Percentiles rank a stretch among this genome's conserved stretches.
phyloP scores from a whole-genome alignment of 257 asterid genomes.

The Salvia splendens region DNA sequence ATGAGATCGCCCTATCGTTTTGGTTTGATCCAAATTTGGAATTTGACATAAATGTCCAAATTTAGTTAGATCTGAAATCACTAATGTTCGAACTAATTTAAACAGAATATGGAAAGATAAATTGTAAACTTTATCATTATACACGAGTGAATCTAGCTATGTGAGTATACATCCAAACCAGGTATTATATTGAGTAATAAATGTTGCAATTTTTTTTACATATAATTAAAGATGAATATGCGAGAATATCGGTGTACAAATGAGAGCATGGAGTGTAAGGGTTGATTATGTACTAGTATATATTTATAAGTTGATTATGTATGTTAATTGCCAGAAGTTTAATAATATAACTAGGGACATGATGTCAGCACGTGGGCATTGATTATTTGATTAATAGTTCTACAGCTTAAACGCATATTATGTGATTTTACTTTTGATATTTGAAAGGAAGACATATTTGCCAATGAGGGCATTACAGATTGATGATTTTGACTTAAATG shows the following conservation, averaged over 20 bases:
- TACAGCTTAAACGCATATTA: conserved; percentile 32
- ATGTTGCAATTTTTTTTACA: too few relatives aligned
- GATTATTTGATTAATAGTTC: conserved; percentile 30
- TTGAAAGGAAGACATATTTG: neutral
- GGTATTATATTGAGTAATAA: too few relatives aligned
- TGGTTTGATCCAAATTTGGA: neutral
- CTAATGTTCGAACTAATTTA: neutral
- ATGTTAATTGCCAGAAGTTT: neutral
- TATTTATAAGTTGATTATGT: neutral
- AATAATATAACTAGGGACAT: conserved; percentile 34
- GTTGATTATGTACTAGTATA: too few relatives aligned
- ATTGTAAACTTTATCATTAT: too few relatives aligned
- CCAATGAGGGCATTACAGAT: conserved; percentile 31
- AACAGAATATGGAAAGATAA: too few relatives aligned
- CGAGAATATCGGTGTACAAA: too few relatives aligned
- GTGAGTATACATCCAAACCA: neutral
- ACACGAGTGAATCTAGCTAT: too few relatives aligned
- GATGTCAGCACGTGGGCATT: conserved; percentile 51
- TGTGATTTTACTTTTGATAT: neutral
- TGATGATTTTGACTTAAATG: conserved; percentile 41
- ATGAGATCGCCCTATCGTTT: neutral
- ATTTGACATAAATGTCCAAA: neutral
- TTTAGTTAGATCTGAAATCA: neutral
- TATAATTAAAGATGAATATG: too few relatives aligned
- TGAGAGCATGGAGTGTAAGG: too few relatives aligned